These are phyloP conservation scores for Collybia sordida DNA, from an alignment of 768 basidiomycete species.

Conservation along the genomic window DNA sequence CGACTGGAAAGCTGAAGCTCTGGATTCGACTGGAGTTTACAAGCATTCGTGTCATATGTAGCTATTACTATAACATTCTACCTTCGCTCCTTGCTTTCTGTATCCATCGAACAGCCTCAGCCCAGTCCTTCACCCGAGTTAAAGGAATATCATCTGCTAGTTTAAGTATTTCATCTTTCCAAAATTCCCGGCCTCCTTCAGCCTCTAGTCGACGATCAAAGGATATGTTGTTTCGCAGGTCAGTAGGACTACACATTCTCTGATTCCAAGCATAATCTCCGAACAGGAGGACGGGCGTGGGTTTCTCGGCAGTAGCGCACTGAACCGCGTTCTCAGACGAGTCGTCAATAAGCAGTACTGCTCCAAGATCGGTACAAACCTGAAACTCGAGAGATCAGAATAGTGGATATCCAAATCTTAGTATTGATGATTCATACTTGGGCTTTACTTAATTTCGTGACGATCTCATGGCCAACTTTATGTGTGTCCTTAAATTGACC, in stretches of 20 bases:
- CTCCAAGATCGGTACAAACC: conserved; percentile 65
- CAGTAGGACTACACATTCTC: conserved; percentile 45
- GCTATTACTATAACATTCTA: background rate
- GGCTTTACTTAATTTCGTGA: conserved; percentile 68
- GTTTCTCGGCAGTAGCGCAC: conserved; percentile 46
- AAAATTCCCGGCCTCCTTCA: conserved; percentile 51
- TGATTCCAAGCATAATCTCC: conserved; percentile 79
- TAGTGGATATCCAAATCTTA: too few relatives aligned
- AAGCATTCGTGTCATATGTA: too few relatives aligned
- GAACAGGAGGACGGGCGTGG: conserved; percentile 66
- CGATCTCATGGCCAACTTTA: conserved; percentile 42
- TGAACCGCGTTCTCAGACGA: conserved; percentile 75
- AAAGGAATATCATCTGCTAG: conserved; percentile 50
- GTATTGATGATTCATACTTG: conserved; percentile 41
- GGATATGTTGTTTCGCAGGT: conserved; percentile 50
- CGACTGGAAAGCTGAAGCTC: too few relatives aligned
- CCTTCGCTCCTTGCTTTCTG: conserved; percentile 18
- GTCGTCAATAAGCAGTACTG: conserved; percentile 75
- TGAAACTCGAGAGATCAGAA: conserved; percentile 18
- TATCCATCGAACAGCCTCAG: conserved; percentile 52
- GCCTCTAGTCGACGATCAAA: conserved; percentile 49
- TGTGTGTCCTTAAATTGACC: conserved; percentile 65
- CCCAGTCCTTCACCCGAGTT: conserved; percentile 63
- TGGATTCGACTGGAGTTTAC: too few relatives aligned
- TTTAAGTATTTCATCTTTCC: conserved; percentile 51